A percentile compares a stretch with the other conserved stretches of the same genome.
These are phyloP conservation scores for Ambrosia hybrid DNA, from an alignment of 140 eudicot genomes.

Conservation along the genomic window DNA sequence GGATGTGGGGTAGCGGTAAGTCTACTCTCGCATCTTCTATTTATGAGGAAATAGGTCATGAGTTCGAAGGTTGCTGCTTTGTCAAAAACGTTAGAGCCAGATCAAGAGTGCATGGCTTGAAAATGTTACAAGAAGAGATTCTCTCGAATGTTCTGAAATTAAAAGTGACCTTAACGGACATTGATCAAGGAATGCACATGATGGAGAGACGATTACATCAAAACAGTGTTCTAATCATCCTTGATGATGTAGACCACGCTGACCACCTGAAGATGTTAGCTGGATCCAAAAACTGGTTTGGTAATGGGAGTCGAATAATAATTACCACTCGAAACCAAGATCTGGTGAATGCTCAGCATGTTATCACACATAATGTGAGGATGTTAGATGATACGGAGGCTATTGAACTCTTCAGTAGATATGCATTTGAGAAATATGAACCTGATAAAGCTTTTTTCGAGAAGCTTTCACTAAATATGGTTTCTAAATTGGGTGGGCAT, in stretches of 20 bases:
- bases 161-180: not conserved
- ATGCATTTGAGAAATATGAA: too few relatives aligned
- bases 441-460: too few relatives aligned
- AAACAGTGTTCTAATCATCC: slow-evolving; percentile 16
- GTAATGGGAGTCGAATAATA: slow-evolving; percentile 31
- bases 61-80: too few relatives aligned
- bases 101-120: too few relatives aligned
- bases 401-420: slow-evolving; percentile 15
- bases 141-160: too few relatives aligned
- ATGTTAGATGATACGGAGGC: slow-evolving; percentile 7
- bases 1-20: too few relatives aligned
- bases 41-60: too few relatives aligned
- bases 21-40: too few relatives aligned
- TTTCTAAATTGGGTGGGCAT: slow-evolving; percentile 26
- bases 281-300: slow-evolving; percentile 33
- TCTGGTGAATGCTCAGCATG: slow-evolving; percentile 18
- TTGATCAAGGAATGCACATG: slow-evolving; percentile 6
- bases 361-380: slow-evolving; percentile 1
- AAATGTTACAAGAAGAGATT: too few relatives aligned
- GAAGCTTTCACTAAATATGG: not conserved
- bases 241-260: slow-evolving; percentile 25
- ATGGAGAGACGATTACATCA: slow-evolving; percentile 1
- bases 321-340: slow-evolving; percentile 21
- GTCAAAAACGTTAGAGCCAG: too few relatives aligned
- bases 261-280: slow-evolving; percentile 20